phyloP scores from a whole-genome alignment of 108 stramenopile genomes.

The Nannochloropsis granulata region DNA sequence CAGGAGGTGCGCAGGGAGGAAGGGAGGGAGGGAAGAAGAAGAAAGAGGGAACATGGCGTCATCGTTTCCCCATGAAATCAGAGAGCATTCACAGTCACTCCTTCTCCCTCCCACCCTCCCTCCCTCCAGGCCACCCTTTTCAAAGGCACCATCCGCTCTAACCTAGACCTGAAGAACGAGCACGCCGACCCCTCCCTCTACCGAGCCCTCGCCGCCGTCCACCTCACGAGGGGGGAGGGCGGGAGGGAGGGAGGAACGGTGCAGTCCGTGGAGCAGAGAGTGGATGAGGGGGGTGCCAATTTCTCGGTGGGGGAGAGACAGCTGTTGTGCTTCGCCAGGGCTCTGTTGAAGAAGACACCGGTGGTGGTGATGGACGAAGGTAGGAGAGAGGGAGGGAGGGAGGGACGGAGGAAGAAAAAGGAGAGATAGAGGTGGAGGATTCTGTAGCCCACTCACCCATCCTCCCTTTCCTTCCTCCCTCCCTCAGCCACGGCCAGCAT shows the following conservation, averaged over 20 bases:
- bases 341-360: conserved; percentile 44
- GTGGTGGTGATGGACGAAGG: conserved; percentile 5
- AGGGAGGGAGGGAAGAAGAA: no score
- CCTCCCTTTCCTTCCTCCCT: not conserved
- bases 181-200: conserved; percentile 1
- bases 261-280: not conserved
- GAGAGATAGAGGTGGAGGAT: no score
- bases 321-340: conserved; percentile 86
- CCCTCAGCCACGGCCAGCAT: not conserved
- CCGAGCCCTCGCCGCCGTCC: no score
- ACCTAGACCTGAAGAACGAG: conserved; percentile 12
- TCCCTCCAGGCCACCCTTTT: no score
- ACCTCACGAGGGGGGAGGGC: not conserved
- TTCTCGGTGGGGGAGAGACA: conserved; percentile 84
- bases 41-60: no score
- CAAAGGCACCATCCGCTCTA: no score
- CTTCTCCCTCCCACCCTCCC: no score
- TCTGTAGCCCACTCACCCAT: not conserved
- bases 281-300: conserved; percentile 74
- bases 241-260: no score
- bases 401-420: not conserved
- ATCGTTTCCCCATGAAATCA: no score
- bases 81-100: no score
- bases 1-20: no score
- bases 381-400: not conserved